These are phyloP conservation scores for Gossypium gossypioides DNA, from an alignment of 441 rosid genomes.

Conservation along the genomic window DNA sequence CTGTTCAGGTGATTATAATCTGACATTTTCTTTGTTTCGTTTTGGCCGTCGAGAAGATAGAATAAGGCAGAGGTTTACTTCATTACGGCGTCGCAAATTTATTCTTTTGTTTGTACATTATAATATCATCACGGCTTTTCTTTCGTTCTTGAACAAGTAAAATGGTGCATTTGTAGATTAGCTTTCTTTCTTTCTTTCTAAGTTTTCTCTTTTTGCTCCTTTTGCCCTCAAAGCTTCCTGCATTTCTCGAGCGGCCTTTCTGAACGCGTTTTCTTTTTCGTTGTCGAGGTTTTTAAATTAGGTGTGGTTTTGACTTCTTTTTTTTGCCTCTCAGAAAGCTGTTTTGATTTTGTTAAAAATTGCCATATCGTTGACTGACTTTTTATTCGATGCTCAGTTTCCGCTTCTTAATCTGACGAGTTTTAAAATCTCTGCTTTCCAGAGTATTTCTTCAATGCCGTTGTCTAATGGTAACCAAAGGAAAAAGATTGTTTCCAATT, in stretches of 20 bases:
- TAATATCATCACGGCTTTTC: background rate
- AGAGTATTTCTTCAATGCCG: background rate
- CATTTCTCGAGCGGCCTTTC: constrained; percentile 14
- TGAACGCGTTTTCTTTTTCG: constrained; percentile 3
- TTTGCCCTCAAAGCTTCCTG: background rate
- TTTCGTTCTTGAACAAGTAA: background rate
- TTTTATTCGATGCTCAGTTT: background rate
- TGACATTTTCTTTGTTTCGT: background rate
- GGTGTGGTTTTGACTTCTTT: constrained; percentile 4
- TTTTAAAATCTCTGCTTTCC: background rate
- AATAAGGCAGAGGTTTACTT: background rate
- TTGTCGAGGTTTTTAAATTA: background rate
- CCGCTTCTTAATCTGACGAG: background rate
- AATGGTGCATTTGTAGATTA: constrained; percentile 1
- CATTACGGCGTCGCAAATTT: background rate
- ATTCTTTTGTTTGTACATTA: background rate
- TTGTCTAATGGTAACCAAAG: background rate
- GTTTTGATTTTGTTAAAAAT: background rate
- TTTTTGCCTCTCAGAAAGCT: background rate
- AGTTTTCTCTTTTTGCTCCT: background rate
- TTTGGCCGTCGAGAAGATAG: constrained; percentile 24
- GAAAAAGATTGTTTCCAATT: background rate
- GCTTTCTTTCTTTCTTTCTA: background rate
- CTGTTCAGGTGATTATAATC: constrained; percentile 1
- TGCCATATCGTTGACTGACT: background rate